These are phyloP conservation scores for Tuber indicum DNA, from an alignment of 495 filamentous ascomycete genomes.

Conservation along the genomic window DNA sequence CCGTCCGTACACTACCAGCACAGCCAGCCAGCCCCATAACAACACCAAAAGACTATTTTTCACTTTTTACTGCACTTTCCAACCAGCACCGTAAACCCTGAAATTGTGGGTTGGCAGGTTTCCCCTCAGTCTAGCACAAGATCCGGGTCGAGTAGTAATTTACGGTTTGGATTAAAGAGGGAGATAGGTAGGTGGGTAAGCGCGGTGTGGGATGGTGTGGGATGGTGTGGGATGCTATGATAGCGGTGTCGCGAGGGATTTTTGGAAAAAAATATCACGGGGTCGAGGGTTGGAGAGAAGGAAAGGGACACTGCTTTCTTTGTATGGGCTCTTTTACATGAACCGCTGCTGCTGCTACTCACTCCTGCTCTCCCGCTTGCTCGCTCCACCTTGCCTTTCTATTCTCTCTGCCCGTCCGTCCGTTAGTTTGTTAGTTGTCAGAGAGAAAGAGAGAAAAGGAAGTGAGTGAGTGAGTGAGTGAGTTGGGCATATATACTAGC, in stretches of 20 bases:
- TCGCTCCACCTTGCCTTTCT: background rate
- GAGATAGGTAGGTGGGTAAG: background rate
- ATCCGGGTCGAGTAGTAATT: background rate
- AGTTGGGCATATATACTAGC: background rate
- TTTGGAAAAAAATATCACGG: background rate
- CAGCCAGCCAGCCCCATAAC: background rate
- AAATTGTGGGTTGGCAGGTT: background rate
- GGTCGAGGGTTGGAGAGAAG: background rate
- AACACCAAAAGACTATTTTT: background rate
- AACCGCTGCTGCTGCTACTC: background rate
- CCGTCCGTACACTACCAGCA: background rate
- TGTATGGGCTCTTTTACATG: background rate
- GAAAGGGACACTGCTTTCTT: background rate
- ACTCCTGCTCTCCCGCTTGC: background rate
- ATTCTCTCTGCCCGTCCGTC: background rate
- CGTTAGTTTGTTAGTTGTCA: background rate
- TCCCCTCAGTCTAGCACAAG: background rate
- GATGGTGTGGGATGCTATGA: too few species aligned
- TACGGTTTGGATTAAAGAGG: background rate
- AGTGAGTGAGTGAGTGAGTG: background rate
- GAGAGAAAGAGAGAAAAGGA: background rate
- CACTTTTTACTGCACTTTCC: background rate
- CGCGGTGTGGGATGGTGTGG: background rate
- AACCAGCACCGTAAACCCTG: background rate
- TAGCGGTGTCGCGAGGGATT: background rate